These are phyloP conservation scores for Aspergillus alliaceus DNA, from an alignment of 2,329 filamentous ascomycete species.

Conservation along the genomic window DNA sequence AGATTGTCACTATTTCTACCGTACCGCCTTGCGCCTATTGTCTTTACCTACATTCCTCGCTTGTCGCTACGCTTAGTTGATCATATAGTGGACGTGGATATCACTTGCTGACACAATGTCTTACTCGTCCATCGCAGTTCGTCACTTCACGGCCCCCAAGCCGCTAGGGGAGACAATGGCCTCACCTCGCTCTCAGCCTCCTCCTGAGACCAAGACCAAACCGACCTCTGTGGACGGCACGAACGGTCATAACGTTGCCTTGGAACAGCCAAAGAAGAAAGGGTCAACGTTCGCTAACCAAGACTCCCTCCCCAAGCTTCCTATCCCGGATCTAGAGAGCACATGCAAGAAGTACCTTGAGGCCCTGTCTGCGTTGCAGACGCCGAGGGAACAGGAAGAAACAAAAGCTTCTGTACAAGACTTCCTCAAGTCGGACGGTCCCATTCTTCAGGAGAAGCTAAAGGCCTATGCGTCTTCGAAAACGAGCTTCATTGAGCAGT, in stretches of 20 bases:
- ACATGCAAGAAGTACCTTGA: conserved; percentile 79
- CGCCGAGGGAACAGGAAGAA: conserved; percentile 76
- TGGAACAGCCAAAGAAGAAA: conserved; percentile 52
- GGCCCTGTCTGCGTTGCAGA: conserved; percentile 78
- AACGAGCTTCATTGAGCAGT: conserved; percentile 97
- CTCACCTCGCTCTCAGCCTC: conserved; percentile 27
- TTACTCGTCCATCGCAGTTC: conserved; percentile 63
- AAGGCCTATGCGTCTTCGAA: conserved; percentile 88
- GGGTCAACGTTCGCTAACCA: conserved; percentile 88
- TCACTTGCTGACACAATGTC: conserved; percentile 56
- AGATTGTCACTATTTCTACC: conserved; percentile 92
- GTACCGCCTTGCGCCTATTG: conserved; percentile 81
- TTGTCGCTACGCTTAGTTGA: conserved; percentile 67
- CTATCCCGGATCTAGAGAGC: conserved; percentile 81
- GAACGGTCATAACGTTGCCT: neutral
- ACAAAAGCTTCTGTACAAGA: conserved; percentile 77
- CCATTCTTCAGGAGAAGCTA: conserved; percentile 80
- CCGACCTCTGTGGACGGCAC: conserved; percentile 16
- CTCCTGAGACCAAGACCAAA: conserved; percentile 24
- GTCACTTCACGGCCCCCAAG: conserved; percentile 69
- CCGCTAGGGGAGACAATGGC: conserved; percentile 71
- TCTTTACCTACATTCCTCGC: conserved; percentile 79
- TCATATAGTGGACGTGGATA: conserved; percentile 12
- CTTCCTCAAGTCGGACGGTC: conserved; percentile 78
- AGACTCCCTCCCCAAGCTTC: conserved; percentile 84